Evolutionary conservation across 208 protist genomes (phyloP).

Genomic region (Porcisia hertigi): DNA sequence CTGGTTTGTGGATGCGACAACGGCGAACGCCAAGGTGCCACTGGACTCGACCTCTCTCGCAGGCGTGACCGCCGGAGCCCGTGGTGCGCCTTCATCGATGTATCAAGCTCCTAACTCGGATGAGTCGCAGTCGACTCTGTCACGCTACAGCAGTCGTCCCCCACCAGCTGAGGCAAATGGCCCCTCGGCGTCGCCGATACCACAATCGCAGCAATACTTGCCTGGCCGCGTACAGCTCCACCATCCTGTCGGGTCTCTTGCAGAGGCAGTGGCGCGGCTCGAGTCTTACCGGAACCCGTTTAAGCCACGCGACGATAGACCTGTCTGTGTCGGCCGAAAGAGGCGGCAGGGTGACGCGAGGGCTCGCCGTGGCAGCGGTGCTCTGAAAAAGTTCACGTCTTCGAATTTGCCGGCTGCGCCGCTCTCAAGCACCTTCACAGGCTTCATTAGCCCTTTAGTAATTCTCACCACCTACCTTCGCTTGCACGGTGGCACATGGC

Average conservation of each 20-base stretch:
- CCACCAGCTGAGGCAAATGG: not conserved
- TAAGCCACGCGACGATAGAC: slow-evolving; percentile 1
- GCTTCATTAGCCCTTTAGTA: slow-evolving; percentile 69
- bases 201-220: slow-evolving; percentile 12
- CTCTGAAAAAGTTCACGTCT: not conserved
- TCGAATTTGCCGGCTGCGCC: slow-evolving; percentile 6
- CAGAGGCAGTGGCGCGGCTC: slow-evolving; percentile 23
- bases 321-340: not conserved
- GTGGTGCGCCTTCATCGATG: not conserved
- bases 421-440: slow-evolving; percentile 28
- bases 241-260: slow-evolving; percentile 18
- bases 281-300: slow-evolving; percentile 29
- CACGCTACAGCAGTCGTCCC: not conserved
- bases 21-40: slow-evolving; percentile 68
- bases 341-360: slow-evolving; percentile 4
- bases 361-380: not conserved
- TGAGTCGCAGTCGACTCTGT: not conserved
- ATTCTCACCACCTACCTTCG: slow-evolving; percentile 79
- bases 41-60: slow-evolving; percentile 31
- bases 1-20: slow-evolving; percentile 84
- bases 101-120: not conserved
- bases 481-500: slow-evolving; percentile 82
- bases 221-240: slow-evolving; percentile 15
- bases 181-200: not conserved
- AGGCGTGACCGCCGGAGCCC: not conserved